Evolutionary conservation across 1,139 yeast genomes (phyloP).

Genomic region (Kurtzmaniella quercitrusa): DNA sequence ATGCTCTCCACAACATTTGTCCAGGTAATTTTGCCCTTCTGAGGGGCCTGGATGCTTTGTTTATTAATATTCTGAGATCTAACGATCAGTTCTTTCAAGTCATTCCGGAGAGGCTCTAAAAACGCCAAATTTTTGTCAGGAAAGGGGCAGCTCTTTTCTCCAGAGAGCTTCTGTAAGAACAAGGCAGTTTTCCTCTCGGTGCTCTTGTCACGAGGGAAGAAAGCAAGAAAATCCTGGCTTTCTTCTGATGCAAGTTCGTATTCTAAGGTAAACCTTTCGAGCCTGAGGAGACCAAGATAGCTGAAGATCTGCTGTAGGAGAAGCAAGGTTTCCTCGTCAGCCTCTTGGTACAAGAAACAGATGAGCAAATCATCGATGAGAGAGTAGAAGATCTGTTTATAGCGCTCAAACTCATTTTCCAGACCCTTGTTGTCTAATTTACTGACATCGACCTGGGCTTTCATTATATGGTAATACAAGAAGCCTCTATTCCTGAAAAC

Average conservation of each 20-base stretch:
- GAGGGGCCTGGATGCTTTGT: background rate
- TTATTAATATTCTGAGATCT: conserved; percentile 9
- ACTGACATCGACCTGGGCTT: conserved; percentile 4
- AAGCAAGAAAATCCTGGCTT: conserved; percentile 41
- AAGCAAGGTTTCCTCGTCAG: conserved; percentile 51
- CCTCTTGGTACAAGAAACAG: conserved; percentile 59
- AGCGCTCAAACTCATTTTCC: conserved; percentile 12
- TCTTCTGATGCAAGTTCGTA: conserved; percentile 49
- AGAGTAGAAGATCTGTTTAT: conserved; percentile 29
- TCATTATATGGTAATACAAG: conserved; percentile 51
- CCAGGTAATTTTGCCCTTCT: conserved; percentile 18
- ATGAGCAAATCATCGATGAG: conserved; percentile 52
- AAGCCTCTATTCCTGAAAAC: conserved; percentile 81
- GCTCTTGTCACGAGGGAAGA: conserved; percentile 22
- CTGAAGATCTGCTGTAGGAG: conserved; percentile 46
- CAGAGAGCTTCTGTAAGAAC: conserved; percentile 12
- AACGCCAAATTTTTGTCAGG: conserved; percentile 18
- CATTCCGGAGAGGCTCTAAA: conserved; percentile 26
- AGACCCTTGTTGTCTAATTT: conserved; percentile 3
- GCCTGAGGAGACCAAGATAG: conserved; percentile 42
- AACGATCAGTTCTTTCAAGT: conserved; percentile 21
- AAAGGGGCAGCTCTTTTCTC: conserved; percentile 9
- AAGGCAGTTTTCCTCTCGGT: conserved; percentile 14
- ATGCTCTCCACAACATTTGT: conserved; percentile 21
- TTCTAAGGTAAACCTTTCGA: conserved; percentile 65